Percentiles rank a stretch among this genome's conserved stretches.
Evolutionary conservation across 1,284 basidiomycete genomes (phyloP).

Genomic region (Ceratobasidium theobromae): DNA sequence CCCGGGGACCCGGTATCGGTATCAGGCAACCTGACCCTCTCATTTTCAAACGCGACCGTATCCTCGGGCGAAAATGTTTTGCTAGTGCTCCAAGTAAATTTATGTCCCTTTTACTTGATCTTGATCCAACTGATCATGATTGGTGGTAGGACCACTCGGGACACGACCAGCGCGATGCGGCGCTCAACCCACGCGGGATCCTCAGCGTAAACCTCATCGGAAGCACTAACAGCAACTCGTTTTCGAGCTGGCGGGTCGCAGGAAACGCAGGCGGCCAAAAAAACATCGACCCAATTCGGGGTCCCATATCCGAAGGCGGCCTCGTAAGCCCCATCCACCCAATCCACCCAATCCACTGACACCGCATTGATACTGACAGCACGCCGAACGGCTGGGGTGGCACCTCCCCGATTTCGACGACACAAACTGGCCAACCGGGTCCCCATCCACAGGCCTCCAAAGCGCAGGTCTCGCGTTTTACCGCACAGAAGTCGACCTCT

Average conservation of each 20-base stretch:
- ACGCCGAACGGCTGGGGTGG: conserved; percentile 40
- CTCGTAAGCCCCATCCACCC: conserved; percentile 26
- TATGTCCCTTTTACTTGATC: background rate
- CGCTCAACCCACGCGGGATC: conserved; percentile 41
- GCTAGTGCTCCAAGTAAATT: conserved; percentile 28
- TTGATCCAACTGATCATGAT: conserved; percentile 12
- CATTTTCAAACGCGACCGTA: conserved; percentile 35
- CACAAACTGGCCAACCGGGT: conserved; percentile 36
- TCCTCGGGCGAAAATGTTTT: conserved; percentile 37
- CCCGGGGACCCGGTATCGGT: conserved; percentile 25
- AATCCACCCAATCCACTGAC: background rate
- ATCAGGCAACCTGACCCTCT: conserved; percentile 32
- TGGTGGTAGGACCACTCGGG: conserved; percentile 28
- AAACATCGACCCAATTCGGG: conserved; percentile 37
- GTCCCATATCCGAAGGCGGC: conserved; percentile 40
- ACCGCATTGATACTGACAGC: background rate
- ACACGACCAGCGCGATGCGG: conserved; percentile 34
- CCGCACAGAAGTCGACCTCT: conserved; percentile 18
- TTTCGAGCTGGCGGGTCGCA: conserved; percentile 40
- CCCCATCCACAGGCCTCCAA: conserved; percentile 11
- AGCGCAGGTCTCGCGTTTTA: conserved; percentile 31
- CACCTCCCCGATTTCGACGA: conserved; percentile 40
- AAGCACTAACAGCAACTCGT: conserved; percentile 26
- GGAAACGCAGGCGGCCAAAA: conserved; percentile 40
- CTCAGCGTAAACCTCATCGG: conserved; percentile 36